phyloP scores from a whole-genome alignment of 1,139 yeast genomes.

The Spencermartinsiella ligniputridi region DNA sequence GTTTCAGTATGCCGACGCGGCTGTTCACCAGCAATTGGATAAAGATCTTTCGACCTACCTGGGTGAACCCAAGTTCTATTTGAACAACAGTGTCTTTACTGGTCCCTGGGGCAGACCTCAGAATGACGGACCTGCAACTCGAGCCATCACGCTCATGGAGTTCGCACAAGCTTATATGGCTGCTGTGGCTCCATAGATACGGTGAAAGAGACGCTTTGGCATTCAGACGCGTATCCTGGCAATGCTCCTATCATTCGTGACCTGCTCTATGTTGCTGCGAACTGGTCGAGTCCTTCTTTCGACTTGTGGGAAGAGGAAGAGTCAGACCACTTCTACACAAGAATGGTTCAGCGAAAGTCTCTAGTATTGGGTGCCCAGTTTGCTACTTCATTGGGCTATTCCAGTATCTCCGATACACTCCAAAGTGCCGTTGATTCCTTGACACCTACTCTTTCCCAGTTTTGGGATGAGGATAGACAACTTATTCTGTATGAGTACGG shows the following conservation, averaged over 20 bases:
- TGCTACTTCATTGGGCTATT: neutral
- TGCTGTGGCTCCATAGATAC: no score
- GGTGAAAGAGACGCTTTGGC: no score
- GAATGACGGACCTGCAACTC: constrained; percentile 10
- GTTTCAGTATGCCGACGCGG: neutral
- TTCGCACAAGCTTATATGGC: constrained; percentile 7
- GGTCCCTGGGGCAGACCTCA: constrained; percentile 11
- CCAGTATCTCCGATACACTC: no score
- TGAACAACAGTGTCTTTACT: neutral
- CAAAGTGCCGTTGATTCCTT: neutral
- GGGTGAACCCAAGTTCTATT: no score
- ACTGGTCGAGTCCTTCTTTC: neutral
- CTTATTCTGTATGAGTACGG: no score
- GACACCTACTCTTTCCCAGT: no score
- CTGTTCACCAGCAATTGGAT: neutral
- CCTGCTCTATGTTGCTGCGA: neutral
- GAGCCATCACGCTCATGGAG: constrained; percentile 9
- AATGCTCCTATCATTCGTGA: no score
- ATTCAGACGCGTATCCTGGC: no score
- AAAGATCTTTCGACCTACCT: no score
- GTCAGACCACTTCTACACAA: neutral
- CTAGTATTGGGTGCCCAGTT: neutral
- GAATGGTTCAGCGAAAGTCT: constrained; percentile 1
- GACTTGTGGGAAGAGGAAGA: constrained; percentile 1
- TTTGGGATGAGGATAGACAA: no score